Evolutionary conservation across 805 yeast genomes (phyloP).

Genomic region (Metschnikowia arizonensis): DNA sequence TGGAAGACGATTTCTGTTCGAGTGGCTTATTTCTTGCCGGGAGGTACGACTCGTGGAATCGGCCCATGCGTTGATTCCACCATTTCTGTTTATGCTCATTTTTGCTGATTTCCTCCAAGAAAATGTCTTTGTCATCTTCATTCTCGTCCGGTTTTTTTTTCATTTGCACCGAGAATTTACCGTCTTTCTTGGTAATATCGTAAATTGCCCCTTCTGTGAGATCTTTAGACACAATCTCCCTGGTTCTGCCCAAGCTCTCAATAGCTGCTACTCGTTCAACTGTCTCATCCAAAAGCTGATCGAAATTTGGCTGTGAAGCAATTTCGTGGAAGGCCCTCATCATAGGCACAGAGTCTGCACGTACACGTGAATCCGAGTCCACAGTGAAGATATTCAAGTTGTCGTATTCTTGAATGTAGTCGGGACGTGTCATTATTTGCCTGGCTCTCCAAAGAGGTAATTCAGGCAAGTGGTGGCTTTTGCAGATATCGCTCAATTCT

Average conservation of each 20-base stretch:
- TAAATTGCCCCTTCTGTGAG: constrained; percentile 51
- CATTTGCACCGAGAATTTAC: constrained; percentile 11
- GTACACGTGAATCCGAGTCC: constrained; percentile 65
- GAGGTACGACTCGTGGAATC: constrained; percentile 25
- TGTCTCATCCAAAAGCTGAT: constrained; percentile 60
- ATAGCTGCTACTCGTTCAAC: constrained; percentile 67
- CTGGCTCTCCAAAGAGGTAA: constrained; percentile 80
- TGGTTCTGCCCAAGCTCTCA: constrained; percentile 71
- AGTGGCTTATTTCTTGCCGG: constrained; percentile 4
- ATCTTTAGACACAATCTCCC: constrained; percentile 72
- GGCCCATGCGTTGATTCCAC: constrained; percentile 48
- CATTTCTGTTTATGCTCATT: constrained; percentile 27
- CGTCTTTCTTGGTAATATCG: constrained; percentile 21
- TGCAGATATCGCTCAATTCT: constrained; percentile 12
- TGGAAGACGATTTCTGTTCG: background rate
- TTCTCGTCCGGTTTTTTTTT: constrained; percentile 19
- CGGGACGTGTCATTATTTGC: constrained; percentile 82
- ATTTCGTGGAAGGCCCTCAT: constrained; percentile 85
- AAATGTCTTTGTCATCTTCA: constrained; percentile 23
- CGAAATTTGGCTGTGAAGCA: constrained; percentile 65
- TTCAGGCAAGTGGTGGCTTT: constrained; percentile 60
- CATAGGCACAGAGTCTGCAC: constrained; percentile 84
- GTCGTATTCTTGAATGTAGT: constrained; percentile 71
- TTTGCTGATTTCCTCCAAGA: constrained; percentile 21
- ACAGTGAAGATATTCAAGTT: constrained; percentile 75